These are phyloP conservation scores for Vachellia pachyceras DNA, from an alignment of 306 rosid genomes.

Conservation along the genomic window DNA sequence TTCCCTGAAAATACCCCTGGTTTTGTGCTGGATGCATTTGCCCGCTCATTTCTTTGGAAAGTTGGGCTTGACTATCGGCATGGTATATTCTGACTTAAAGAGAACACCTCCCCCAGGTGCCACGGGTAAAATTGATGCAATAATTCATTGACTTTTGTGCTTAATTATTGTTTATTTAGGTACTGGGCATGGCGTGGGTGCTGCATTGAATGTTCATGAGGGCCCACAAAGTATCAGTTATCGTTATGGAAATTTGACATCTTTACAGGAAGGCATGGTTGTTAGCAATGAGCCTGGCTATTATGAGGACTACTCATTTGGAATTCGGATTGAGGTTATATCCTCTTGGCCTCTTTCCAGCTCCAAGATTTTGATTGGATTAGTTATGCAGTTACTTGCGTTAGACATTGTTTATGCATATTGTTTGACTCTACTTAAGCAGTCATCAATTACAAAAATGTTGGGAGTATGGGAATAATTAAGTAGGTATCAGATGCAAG, in stretches of 20 bases:
- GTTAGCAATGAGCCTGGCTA: constrained; percentile 99
- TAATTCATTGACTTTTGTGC: constrained; percentile 19
- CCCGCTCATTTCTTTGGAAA: constrained; percentile 95
- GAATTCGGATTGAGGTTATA: constrained; percentile 91
- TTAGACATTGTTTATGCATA: constrained; percentile 10
- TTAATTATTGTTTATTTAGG: constrained; percentile 52
- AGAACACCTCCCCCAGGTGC: neutral
- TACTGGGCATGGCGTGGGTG: constrained; percentile 98
- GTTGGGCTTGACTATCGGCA: constrained; percentile 96
- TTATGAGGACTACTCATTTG: constrained; percentile 93
- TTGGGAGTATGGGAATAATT: constrained; percentile 17
- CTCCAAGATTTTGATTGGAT: constrained; percentile 21
- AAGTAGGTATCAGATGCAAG: constrained; percentile 19
- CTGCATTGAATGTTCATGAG: constrained; percentile 96
- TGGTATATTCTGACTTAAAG: constrained; percentile 57
- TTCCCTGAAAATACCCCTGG: constrained; percentile 94
- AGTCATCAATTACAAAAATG: constrained; percentile 5
- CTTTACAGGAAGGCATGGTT: constrained; percentile 79
- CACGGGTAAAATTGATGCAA: constrained; percentile 21
- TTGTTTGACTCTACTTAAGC: constrained; percentile 19
- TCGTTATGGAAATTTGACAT: constrained; percentile 83
- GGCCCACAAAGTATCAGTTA: constrained; percentile 95
- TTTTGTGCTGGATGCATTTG: constrained; percentile 94
- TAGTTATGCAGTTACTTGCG: constrained; percentile 19
- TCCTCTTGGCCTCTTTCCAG: constrained; percentile 30